These are phyloP conservation scores for Fonsecaea pugnacius DNA, from an alignment of 2,329 filamentous ascomycete species.

Conservation along the genomic window DNA sequence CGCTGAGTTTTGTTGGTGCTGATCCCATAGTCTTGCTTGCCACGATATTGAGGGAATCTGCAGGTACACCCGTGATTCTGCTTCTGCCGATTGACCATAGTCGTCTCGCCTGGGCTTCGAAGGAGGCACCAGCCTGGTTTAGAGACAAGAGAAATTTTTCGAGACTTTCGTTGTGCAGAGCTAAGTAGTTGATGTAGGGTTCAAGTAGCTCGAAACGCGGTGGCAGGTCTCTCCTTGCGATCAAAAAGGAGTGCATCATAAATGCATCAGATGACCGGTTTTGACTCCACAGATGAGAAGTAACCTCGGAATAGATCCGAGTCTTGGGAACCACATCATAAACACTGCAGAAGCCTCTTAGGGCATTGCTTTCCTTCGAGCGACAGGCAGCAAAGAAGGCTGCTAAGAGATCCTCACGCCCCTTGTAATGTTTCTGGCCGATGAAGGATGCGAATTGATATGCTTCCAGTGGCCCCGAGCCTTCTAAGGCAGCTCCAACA, in stretches of 20 bases:
- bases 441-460: conserved; percentile 30
- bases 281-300: conserved; percentile 47
- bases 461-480: conserved; percentile 34
- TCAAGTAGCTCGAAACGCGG: conserved; percentile 44
- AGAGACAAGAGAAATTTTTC: conserved; percentile 28
- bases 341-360: conserved; percentile 48
- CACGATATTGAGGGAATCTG: conserved; percentile 36
- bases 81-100: conserved; percentile 27
- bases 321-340: conserved; percentile 46
- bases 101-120: conserved; percentile 29
- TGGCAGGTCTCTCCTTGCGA: conserved; percentile 50
- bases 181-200: conserved; percentile 48
- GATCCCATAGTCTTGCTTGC: conserved; percentile 26
- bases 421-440: conserved; percentile 27
- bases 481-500: conserved; percentile 47
- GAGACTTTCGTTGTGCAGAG: conserved; percentile 39
- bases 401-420: conserved; percentile 27
- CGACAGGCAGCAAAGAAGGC: conserved; percentile 28
- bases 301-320: conserved; percentile 50
- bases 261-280: conserved; percentile 47
- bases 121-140: conserved; percentile 38
- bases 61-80: conserved; percentile 35
- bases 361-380: conserved; percentile 36
- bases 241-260: conserved; percentile 53
- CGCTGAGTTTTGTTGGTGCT: conserved; percentile 60